Evolutionary conservation across 495 filamentous ascomycete genomes (phyloP), one percentile per base, ranked within the genome.

Genomic region (Xylaria flabelliformis): DNA sequence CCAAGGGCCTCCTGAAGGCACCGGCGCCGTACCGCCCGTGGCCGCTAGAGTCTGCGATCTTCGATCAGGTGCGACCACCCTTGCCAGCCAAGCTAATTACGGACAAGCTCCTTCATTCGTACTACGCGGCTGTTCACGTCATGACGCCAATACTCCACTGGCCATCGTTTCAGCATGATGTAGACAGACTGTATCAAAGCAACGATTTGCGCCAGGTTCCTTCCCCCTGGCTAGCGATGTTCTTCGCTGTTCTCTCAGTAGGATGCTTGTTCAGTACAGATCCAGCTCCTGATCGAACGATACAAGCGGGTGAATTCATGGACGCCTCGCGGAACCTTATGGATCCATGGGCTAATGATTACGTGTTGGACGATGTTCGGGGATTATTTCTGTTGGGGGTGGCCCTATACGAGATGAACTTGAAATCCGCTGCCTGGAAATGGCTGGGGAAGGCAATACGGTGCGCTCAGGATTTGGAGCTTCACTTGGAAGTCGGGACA

Each of bases 121-220:
- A 97, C 82, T 92, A 91, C 76, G 81, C 85, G 17, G 91, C 90
- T 29, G 85, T 94, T 51, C 97, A 98, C 79, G 85, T 90, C 53
- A 89, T 92, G 71, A 88, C 93, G 55, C 97, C 97, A 8, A 88
- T 98, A 62, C 78, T 98, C 19, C 93, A 98, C 80, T 98, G 95
- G 96, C 92, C 93, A 6, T 90, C 86, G 9, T 97, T 99, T 76
- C 83, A 89, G 66, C 83, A 88, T 64, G 88, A 94, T 64, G 93
- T 94, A 74, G 93, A 97, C 44, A 83, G 87, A 21, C 84, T 95
- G 24, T 98, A 98, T 80, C 76, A 76, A 53, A 89, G 86, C 56
- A 90, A 90, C 17, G 84, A 87, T 55, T 83, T 95, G 48, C 83
- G 88, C 58, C 88, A 87, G 10, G 87, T 90, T n/a, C 85, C 90